These are phyloP conservation scores for Saccharomyces jurei DNA, from an alignment of 805 yeast species.

Conservation along the genomic window DNA sequence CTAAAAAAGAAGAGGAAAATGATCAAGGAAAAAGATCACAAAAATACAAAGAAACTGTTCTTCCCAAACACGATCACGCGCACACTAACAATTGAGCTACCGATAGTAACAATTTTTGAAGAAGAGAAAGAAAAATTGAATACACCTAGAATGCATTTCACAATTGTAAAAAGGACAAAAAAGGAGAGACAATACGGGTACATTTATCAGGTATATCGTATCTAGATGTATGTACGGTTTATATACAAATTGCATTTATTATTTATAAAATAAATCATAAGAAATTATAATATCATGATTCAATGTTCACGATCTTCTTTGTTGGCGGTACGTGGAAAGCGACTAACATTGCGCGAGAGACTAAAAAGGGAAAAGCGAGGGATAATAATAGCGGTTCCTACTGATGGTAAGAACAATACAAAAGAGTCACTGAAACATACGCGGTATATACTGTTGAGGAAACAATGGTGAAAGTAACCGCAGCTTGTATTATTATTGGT, in stretches of 20 bases:
- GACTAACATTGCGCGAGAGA: background rate
- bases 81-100: constrained; percentile 1
- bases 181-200: background rate
- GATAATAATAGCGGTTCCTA: background rate
- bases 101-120: background rate
- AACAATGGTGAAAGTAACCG: constrained; percentile 22
- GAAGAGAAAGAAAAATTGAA: background rate
- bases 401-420: background rate
- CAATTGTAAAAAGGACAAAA: background rate
- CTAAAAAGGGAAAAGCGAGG: background rate
- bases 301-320: background rate
- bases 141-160: background rate
- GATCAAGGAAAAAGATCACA: constrained; percentile 11
- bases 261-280: background rate
- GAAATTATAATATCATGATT: background rate
- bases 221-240: background rate
- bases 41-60: constrained; percentile 6
- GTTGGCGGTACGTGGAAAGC: background rate
- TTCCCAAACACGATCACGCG: constrained; percentile 2
- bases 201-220: background rate
- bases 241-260: background rate
- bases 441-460: background rate
- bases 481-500: constrained; percentile 49
- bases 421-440: background rate
- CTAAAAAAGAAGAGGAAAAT: constrained; percentile 17